phyloP scores from a whole-genome alignment of 352 stramenopile species.

The Achlya hypogyna region DNA sequence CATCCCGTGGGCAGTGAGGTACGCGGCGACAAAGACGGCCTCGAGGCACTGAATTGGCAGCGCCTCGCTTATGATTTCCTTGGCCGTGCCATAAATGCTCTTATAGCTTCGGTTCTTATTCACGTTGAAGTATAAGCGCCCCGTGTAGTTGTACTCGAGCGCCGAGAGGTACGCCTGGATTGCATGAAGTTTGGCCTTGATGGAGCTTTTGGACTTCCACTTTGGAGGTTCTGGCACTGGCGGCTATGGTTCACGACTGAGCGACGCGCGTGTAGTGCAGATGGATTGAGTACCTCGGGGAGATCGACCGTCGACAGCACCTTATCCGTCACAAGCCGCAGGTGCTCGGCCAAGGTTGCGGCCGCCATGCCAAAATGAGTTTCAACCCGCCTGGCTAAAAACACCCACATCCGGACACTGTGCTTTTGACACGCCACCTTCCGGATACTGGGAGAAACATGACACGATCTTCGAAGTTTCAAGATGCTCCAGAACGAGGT shows the following conservation, averaged over 20 bases:
- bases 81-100: constrained; percentile 75
- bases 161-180: constrained; percentile 62
- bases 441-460: background rate
- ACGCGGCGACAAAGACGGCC: constrained; percentile 74
- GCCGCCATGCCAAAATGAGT: background rate
- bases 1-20: constrained; percentile 55
- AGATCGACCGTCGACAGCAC: constrained; percentile 11
- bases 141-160: constrained; percentile 85
- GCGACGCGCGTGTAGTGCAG: too few species aligned
- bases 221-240: constrained; percentile 49
- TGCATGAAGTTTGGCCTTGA: constrained; percentile 41
- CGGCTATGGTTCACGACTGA: too few species aligned
- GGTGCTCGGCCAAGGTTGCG: background rate
- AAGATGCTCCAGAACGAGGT: constrained; percentile 13
- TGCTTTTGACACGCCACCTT: too few species aligned
- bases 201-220: constrained; percentile 42
- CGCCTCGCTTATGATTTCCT: constrained; percentile 75
- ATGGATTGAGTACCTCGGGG: constrained; percentile 12
- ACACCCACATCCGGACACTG: background rate
- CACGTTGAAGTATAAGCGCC: constrained; percentile 75
- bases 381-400: background rate
- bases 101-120: constrained; percentile 86
- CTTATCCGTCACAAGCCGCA: constrained; percentile 4
- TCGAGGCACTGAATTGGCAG: constrained; percentile 85
- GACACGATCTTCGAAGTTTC: constrained; percentile 3